These are phyloP conservation scores for Ustilaginoidea virens DNA, from an alignment of 2,329 filamentous ascomycete species.

Conservation along the genomic window DNA sequence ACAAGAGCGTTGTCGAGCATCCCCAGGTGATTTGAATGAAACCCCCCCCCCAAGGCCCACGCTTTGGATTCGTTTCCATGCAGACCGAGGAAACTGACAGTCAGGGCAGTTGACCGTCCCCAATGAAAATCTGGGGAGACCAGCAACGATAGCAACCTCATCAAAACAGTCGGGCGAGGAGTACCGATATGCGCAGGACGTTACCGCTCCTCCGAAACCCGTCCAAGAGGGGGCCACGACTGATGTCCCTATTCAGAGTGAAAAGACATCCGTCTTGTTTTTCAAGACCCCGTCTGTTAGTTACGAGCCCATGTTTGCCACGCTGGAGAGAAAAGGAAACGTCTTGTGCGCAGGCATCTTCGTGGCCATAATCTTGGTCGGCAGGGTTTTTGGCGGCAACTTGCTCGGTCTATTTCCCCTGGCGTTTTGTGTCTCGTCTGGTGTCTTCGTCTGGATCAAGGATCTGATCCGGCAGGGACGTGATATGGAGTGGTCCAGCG, in stretches of 20 bases:
- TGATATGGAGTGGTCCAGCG: slow-evolving; percentile 76
- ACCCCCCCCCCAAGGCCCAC: too few relatives aligned
- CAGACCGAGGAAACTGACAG: neutral
- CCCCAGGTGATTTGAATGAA: slow-evolving; percentile 39
- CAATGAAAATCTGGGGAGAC: slow-evolving; percentile 72
- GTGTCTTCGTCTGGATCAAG: slow-evolving; percentile 79
- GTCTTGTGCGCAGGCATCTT: slow-evolving; percentile 57
- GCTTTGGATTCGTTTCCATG: too few relatives aligned
- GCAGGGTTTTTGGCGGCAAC: slow-evolving; percentile 64
- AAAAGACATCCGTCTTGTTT: slow-evolving; percentile 93
- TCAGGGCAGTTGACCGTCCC: slow-evolving; percentile 55
- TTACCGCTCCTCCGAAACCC: slow-evolving; percentile 82
- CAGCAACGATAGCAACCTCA: slow-evolving; percentile 57
- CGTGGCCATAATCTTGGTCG: slow-evolving; percentile 57
- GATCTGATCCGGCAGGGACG: slow-evolving; percentile 71
- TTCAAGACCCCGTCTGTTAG: slow-evolving; percentile 83
- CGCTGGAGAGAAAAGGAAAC: slow-evolving; percentile 60
- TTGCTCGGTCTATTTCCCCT: slow-evolving; percentile 65
- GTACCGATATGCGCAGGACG: slow-evolving; percentile 73
- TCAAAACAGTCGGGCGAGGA: slow-evolving; percentile 57
- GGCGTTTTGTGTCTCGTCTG: slow-evolving; percentile 54
- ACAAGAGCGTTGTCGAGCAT: slow-evolving; percentile 55
- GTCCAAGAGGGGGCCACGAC: slow-evolving; percentile 69
- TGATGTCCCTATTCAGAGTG: slow-evolving; percentile 88
- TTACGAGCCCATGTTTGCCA: slow-evolving; percentile 75